Conservation (phyloP, 768 basidiomycete species). For the Lentinula sp. region DNA sequence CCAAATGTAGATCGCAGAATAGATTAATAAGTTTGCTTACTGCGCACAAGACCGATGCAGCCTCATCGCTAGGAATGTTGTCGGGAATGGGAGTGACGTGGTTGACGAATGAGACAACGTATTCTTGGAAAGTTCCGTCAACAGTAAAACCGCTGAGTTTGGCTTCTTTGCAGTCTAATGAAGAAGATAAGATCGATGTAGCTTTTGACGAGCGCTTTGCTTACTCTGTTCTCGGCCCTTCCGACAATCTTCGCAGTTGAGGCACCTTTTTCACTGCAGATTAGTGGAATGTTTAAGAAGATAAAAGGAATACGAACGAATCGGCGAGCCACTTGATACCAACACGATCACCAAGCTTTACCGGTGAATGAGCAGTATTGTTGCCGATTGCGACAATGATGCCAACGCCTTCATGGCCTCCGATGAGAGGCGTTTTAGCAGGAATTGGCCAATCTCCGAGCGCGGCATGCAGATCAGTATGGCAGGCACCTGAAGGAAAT, state of each 20-base stretch:
- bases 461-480: constrained; percentile 76
- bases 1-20: background rate
- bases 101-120: constrained; percentile 62
- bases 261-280: constrained; percentile 30
- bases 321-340: constrained; percentile 77
- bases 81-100: constrained; percentile 81
- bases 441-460: constrained; percentile 76
- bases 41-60: constrained; percentile 76
- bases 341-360: constrained; percentile 74
- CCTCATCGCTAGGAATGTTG: constrained; percentile 52
- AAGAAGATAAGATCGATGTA: background rate
- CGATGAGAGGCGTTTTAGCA: constrained; percentile 62
- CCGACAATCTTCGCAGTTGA: constrained; percentile 71
- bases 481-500: constrained; percentile 49
- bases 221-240: constrained; percentile 72
- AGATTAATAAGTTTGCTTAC: background rate
- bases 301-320: background rate
- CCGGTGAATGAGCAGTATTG: constrained; percentile 48
- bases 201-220: constrained; percentile 9
- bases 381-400: constrained; percentile 73
- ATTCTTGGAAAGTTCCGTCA: constrained; percentile 75
- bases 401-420: constrained; percentile 85
- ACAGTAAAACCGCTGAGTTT: constrained; percentile 67
- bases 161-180: constrained; percentile 51
- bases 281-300: background rate